phyloP scores from a whole-genome alignment of 441 rosid genomes.

The Mallotus repandus region DNA sequence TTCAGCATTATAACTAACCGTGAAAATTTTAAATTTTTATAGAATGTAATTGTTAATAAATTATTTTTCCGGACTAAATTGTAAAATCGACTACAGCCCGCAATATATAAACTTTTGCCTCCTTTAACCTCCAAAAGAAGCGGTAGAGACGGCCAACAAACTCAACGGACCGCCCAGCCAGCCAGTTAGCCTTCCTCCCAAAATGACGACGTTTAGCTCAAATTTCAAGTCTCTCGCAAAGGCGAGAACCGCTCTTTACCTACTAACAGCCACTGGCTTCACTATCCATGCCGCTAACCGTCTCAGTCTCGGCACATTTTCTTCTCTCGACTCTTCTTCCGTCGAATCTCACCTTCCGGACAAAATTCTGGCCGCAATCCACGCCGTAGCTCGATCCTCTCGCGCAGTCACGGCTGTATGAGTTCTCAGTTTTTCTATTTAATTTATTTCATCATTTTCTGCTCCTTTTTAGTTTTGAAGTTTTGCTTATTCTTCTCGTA shows the following conservation, averaged over 20 bases:
- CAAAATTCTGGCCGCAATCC: conserved; percentile 31
- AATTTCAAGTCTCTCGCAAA: conserved; percentile 43
- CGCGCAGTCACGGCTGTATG: conserved; percentile 68
- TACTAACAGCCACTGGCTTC: conserved; percentile 47
- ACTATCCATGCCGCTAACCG: conserved; percentile 37
- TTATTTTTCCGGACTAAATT: no score
- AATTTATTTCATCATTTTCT: neutral
- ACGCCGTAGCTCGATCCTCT: conserved; percentile 59
- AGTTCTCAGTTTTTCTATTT: neutral
- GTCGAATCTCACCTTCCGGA: conserved; percentile 9
- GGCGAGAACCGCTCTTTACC: conserved; percentile 37
- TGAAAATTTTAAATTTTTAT: no score
- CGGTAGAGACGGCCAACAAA: neutral
- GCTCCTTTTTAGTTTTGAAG: neutral
- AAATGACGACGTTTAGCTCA: conserved; percentile 1
- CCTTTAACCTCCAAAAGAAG: neutral
- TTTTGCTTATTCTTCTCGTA: conserved; percentile 1
- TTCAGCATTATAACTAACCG: no score
- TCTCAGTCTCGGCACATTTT: conserved; percentile 14
- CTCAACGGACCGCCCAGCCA: neutral
- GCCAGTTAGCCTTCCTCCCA: neutral
- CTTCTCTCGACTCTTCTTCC: conserved; percentile 16
- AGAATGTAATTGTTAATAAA: no score
- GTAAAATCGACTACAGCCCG: no score
- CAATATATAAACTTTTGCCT: no score